Evolutionary conservation across 1,139 yeast genomes (phyloP), one percentile per base, ranked within the genome.

Genomic region (Magnusiomyces suaveolens): DNA sequence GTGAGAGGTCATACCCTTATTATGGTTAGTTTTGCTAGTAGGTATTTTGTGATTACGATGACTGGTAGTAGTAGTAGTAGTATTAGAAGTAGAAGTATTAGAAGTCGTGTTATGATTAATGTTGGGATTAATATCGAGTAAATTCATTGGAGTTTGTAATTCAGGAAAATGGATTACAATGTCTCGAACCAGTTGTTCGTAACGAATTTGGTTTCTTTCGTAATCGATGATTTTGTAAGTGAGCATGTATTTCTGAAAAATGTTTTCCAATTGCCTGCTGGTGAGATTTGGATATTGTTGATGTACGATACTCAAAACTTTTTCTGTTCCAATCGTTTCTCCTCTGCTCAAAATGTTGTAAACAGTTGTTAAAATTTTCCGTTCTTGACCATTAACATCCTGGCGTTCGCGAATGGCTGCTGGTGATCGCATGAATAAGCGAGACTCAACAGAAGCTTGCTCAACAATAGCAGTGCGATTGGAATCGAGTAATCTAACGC

Each of bases 321-420:
- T 21, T 21, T 41, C 44, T 41, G 44, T 20, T 24, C 44, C 20
- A 21, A 41, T 41, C 2, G 23, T 18, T 41, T 41, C 44, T 20
- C 44, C 44, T 4, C 25, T 24, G 44, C 20, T 10, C 10, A 41
- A 41, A 18, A 41, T 20, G 25, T 41, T 21, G 25, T 41, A 41
- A 4, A 41, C 44, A 20, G 44, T 21, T 16, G 20, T 20, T 8
- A 41, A 21, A 20, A 41, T 21, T 41, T 41, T 41, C 20, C 44
- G 23, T 21, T 41, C 44, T 21, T 41, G 44, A 25, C 44, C 44
- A 21, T 41, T 41, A 3, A 4, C 25, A 21, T 41, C 44, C 10
- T 41, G 44, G 10, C 44, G 44, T 21, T 41, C 44, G 20, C 44
- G 44, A 41, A 41, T 41, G n/a, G 44, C 44, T 4, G 44, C 44